These are phyloP conservation scores for Mycosarcoma maydis DNA, from an alignment of 1,284 basidiomycete species.

Conservation along the genomic window DNA sequence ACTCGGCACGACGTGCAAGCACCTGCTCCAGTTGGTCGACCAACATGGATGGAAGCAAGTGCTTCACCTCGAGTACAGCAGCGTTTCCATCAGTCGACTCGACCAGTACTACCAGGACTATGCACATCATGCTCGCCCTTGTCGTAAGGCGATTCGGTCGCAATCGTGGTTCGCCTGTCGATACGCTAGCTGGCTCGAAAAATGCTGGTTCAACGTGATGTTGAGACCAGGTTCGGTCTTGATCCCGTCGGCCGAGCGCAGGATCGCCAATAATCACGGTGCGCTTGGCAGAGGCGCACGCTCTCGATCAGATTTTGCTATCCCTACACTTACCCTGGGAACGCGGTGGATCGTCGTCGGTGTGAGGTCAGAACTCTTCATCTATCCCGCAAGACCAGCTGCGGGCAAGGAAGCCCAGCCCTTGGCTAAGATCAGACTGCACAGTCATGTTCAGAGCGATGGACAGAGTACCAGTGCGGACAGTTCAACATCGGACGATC, in stretches of 20 bases:
- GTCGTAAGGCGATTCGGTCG: not conserved
- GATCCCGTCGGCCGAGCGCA: not conserved
- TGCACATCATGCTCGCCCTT: not conserved
- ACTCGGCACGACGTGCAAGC: constrained; percentile 11
- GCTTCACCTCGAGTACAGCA: not conserved
- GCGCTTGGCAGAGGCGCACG: constrained; percentile 1
- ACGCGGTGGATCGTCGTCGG: constrained; percentile 13
- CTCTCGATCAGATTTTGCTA: constrained; percentile 19
- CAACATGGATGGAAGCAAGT: constrained; percentile 15
- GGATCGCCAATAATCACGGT: not conserved
- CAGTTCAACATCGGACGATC: constrained; percentile 5
- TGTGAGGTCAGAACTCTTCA: constrained; percentile 17
- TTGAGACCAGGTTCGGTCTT: not conserved
- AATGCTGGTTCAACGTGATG: constrained; percentile 9
- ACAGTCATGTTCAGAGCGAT: not conserved
- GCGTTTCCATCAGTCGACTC: not conserved
- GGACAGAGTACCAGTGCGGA: not conserved
- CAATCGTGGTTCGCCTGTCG: constrained; percentile 18
- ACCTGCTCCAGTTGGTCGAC: constrained; percentile 18
- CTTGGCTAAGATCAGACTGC: constrained; percentile 4
- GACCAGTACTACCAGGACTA: not conserved
- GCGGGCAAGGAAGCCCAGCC: not conserved
- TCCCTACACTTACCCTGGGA: constrained; percentile 16
- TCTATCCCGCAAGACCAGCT: constrained; percentile 1
- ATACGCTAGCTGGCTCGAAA: not conserved